A percentile compares a stretch with the other conserved stretches of the same genome.
Evolutionary conservation across 1,284 basidiomycete species (phyloP).

Genomic region (Ustilago curta): DNA sequence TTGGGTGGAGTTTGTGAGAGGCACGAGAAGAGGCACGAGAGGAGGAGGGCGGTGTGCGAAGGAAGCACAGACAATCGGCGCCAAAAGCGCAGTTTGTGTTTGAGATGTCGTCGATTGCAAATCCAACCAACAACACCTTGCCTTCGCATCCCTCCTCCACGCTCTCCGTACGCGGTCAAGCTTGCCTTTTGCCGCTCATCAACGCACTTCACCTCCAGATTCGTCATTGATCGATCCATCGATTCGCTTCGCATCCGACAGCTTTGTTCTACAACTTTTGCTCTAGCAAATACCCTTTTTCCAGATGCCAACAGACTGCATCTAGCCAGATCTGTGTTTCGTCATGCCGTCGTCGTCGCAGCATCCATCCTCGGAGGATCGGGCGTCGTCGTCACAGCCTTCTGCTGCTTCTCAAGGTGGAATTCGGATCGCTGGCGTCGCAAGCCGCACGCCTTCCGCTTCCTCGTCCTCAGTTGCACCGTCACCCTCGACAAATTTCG

Average conservation of each 20-base stretch:
- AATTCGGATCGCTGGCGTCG: conserved; percentile 42
- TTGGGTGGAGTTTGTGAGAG: conserved; percentile 1
- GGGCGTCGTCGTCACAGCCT: conserved; percentile 9
- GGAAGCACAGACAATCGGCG: neutral
- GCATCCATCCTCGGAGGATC: conserved; percentile 5
- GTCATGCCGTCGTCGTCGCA: conserved; percentile 16
- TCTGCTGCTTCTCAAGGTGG: conserved; percentile 13
- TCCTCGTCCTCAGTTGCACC: conserved; percentile 4
- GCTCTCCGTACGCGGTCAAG: neutral
- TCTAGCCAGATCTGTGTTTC: neutral
- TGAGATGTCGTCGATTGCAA: neutral
- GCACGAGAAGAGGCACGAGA: neutral
- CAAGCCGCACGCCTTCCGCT: conserved; percentile 13
- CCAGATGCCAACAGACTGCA: conserved; percentile 2
- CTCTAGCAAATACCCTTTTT: neutral
- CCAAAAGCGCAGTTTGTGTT: neutral
- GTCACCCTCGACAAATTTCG: neutral
- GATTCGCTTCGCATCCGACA: neutral
- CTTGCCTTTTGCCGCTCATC: neutral
- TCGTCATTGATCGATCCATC: neutral
- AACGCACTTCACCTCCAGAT: neutral
- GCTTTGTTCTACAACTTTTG: neutral
- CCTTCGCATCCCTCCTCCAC: conserved; percentile 2
- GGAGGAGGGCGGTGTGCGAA: too few relatives aligned
- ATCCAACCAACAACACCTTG: too few relatives aligned